Evolutionary conservation across 768 basidiomycete species (phyloP), one percentile per base, ranked within the genome.

Genomic region (Boletus vermiculosoides): DNA sequence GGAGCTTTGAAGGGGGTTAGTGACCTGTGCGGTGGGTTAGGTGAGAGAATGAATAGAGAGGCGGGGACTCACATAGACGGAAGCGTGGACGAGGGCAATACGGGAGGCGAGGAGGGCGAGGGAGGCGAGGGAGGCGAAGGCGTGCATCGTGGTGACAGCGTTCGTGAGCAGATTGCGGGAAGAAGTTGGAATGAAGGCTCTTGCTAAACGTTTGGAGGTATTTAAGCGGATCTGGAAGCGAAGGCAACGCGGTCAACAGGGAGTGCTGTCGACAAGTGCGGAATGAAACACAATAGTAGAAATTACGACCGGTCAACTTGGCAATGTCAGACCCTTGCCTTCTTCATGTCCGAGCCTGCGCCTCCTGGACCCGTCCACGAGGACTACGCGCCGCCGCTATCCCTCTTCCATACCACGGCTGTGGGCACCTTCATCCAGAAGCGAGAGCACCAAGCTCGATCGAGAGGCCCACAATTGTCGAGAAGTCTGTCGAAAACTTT

Each of bases 1-100:
- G 12, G 78, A 73, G 50, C 73, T 60, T 52, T 66, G 60, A 12
- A 69, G 59, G 31, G 87, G 85, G 51, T 74, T 59, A 36, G 78
- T 76, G 37, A 86, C 25, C 50, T 51, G 28, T 5, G n/a, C 13
- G 39, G 5, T 5, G 20, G 22, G n/a, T 51, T 15, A 51, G 50
- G 4, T 3, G 36, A 13, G 22, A 0, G 33, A 22, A 20, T 2
- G 50, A n/a, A 20, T 28, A 13, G 22, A 8, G 11, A 1, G 39
- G 16, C 4, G 13, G 30, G n/a, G n/a, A 51, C 50, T 40, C 39
- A 51, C 50, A 9, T 51, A 51, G 39, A 51, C 3, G 28, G n/a
- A 4, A 0, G 50, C 50, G 15, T 22, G 12, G 5, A 60, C 50
- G 55, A 66, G 54, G 59, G 52, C 75, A 25, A 37, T 8, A 45